Conservation (phyloP, 208 protist species). For the Leishmania tropica region DNA sequence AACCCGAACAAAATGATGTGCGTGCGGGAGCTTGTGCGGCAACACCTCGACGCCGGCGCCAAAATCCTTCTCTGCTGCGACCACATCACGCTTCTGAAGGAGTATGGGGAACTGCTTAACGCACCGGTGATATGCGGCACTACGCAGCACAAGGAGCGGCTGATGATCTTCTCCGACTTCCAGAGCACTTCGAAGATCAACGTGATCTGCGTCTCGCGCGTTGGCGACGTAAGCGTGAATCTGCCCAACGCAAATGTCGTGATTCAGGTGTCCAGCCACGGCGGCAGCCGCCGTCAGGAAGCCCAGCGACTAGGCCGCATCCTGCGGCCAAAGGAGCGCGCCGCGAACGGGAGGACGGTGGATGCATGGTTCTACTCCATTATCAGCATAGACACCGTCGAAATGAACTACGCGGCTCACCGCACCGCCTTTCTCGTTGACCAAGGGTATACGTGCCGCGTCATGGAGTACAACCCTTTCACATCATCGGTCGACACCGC, state of each 20-base stretch:
- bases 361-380: slow-evolving; percentile 99
- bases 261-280: slow-evolving; percentile 98
- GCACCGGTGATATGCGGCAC: slow-evolving; percentile 95
- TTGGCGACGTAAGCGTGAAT: slow-evolving; percentile 98
- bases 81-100: slow-evolving; percentile 95
- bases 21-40: slow-evolving; percentile 92
- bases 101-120: slow-evolving; percentile 92
- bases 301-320: slow-evolving; percentile 98
- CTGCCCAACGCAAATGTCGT: slow-evolving; percentile 99
- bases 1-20: slow-evolving; percentile 93
- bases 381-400: slow-evolving; percentile 96
- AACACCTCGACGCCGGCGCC: slow-evolving; percentile 91
- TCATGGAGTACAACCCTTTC: slow-evolving; percentile 74
- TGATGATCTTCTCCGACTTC: slow-evolving; percentile 95
- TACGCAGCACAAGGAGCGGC: slow-evolving; percentile 92
- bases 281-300: slow-evolving; percentile 95
- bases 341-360: slow-evolving; percentile 76
- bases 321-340: slow-evolving; percentile 87
- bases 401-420: slow-evolving; percentile 97
- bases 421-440: slow-evolving; percentile 99
- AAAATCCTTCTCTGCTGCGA: slow-evolving; percentile 99
- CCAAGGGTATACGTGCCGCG: slow-evolving; percentile 88
- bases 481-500: background rate
- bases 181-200: slow-evolving; percentile 88
- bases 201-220: slow-evolving; percentile 97